Conservation (phyloP, 495 filamentous ascomycete species). For the Penicillium taxi region DNA sequence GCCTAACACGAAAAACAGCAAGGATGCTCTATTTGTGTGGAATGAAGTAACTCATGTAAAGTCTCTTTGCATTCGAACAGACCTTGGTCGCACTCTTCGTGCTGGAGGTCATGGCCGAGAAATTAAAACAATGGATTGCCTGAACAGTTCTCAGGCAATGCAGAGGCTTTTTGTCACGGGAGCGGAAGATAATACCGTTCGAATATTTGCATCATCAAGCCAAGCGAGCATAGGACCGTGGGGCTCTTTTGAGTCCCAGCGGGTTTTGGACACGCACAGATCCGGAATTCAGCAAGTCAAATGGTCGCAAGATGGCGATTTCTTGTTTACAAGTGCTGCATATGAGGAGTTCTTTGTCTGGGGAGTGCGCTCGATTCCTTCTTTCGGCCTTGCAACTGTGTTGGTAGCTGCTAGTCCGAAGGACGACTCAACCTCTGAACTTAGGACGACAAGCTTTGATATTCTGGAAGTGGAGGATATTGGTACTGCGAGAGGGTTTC, state of each 20-base stretch:
- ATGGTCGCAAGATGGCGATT: constrained; percentile 57
- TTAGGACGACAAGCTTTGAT: constrained; percentile 72
- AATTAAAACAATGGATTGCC: constrained; percentile 67
- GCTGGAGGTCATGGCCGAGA: constrained; percentile 78
- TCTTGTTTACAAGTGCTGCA: constrained; percentile 76
- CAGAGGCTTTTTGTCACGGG: constrained; percentile 60
- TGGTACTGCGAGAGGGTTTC: constrained; percentile 21
- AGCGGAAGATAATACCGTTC: constrained; percentile 80
- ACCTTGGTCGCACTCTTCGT: constrained; percentile 48
- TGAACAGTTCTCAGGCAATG: constrained; percentile 8
- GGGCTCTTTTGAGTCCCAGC: constrained; percentile 44
- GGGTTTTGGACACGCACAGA: constrained; percentile 64
- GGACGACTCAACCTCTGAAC: constrained; percentile 53
- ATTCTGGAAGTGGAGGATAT: constrained; percentile 34
- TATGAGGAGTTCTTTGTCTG: constrained; percentile 87
- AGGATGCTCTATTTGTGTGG: constrained; percentile 44
- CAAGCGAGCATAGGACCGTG: constrained; percentile 15
- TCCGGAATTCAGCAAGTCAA: constrained; percentile 75
- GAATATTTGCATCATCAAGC: constrained; percentile 38
- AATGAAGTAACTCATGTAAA: constrained; percentile 35
- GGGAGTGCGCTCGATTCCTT: constrained; percentile 50
- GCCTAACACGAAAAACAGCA: constrained; percentile 12
- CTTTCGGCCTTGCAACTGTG: constrained; percentile 49
- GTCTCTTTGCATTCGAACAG: constrained; percentile 40
- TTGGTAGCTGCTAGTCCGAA: constrained; percentile 56